These are phyloP conservation scores for Gossypium lobatum DNA, from an alignment of 441 rosid genomes.

Conservation along the genomic window DNA sequence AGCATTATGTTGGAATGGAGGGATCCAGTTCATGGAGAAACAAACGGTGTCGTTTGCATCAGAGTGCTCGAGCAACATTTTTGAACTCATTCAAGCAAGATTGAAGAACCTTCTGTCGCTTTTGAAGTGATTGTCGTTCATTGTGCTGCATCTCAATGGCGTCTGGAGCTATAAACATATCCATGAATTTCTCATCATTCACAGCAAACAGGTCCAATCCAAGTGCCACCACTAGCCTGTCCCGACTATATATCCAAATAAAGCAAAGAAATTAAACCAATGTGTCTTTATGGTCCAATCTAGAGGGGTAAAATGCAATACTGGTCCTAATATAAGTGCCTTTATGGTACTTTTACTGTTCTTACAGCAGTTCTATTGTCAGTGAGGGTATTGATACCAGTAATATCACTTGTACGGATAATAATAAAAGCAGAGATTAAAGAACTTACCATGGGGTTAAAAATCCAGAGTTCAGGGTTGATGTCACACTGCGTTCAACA, in stretches of 20 bases:
- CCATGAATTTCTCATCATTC: slow-evolving; percentile 85
- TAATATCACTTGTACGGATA: not conserved
- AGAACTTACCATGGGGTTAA: slow-evolving; percentile 83
- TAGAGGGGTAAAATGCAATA: too few relatives aligned
- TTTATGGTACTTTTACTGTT: too few relatives aligned
- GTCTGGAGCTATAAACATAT: slow-evolving; percentile 91
- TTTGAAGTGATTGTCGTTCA: slow-evolving; percentile 66
- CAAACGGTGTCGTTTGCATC: slow-evolving; percentile 4
- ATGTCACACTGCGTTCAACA: slow-evolving; percentile 81
- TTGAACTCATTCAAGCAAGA: slow-evolving; percentile 88
- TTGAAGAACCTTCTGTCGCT: slow-evolving; percentile 77
- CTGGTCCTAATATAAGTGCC: too few relatives aligned
- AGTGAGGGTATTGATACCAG: too few relatives aligned
- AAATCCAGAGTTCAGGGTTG: slow-evolving; percentile 88
- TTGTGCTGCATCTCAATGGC: slow-evolving; percentile 66
- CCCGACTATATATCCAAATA: slow-evolving; percentile 43
- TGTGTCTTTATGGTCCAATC: too few relatives aligned
- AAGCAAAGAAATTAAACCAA: slow-evolving; percentile 1
- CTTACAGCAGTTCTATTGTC: too few relatives aligned
- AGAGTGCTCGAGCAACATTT: slow-evolving; percentile 63
- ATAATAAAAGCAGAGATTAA: not conserved
- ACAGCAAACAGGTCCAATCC: slow-evolving; percentile 84
- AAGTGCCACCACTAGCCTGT: slow-evolving; percentile 59
- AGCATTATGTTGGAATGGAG: not conserved
- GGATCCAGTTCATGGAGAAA: not conserved